Evolutionary conservation across 2,329 filamentous ascomycete genomes (phyloP), one percentile per base, ranked within the genome.

Genomic region (Endothia cerciana): DNA sequence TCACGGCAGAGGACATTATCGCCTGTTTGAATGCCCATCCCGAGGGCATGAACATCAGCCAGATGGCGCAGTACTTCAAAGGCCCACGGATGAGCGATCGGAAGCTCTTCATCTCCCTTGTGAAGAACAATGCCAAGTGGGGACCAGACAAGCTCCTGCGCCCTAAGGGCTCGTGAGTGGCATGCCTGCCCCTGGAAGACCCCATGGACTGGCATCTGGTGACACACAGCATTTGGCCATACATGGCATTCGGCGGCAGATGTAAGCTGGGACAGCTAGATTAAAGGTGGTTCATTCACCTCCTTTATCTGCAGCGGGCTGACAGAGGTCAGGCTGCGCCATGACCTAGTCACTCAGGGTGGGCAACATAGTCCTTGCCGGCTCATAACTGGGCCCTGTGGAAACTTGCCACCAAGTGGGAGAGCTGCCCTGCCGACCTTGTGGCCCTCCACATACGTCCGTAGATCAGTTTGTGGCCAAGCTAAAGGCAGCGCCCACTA

Each of bases 71-170:
- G 68, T 76, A 78, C 47, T 89, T 89, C 73, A 84, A 28, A 77
- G 79, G 7, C 80, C 57, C 57, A n/a, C 82, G 5, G 81, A 82
- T 4, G 71, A 86, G 85, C 73, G 77, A 78, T 4, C 83, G 82
- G 69, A 76, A 77, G 41, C 82, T 86, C 33, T 90, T 87, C 82
- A 84, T 90, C 67, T 78, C 80, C 64, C 73, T 89, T 65, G 86
- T 90, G 15, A 87, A 84, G 74, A 79, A 82, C 43, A 79, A 85
- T 45, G 82, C 84, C 1, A 77, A 80, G 17, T 88, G 84, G 73
- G 83, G 81, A 1, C 70, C 80, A 0, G 85, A 88, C 65, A 89
- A 88, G 76, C 76, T 86, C 19, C 71, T 85, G 61, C 76, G 74
- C 19, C 70, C 74, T 7, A 77, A 63, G 41, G 57, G 57, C 40